Evolutionary conservation across 192 early-diverging fungal genomes (phyloP).

Genomic region (Lunasporangiospora selenospora): DNA sequence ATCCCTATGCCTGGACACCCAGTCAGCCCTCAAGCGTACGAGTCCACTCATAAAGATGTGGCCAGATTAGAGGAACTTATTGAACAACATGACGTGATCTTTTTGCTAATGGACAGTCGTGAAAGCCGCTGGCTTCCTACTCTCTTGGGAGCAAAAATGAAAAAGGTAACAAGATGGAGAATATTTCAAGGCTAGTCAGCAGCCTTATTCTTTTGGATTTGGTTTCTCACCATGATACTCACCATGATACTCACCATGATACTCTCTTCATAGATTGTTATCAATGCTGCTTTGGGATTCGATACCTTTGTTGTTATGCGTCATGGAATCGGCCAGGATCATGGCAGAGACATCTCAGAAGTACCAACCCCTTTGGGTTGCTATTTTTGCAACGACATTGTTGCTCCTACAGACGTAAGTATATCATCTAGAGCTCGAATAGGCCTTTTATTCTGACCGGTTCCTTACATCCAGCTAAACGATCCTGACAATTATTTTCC

Average conservation of each 20-base stretch:
- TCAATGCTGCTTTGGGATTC: slow-evolving; percentile 95
- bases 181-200: too few relatives aligned
- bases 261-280: slow-evolving; percentile 67
- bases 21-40: slow-evolving; percentile 50
- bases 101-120: slow-evolving; percentile 92
- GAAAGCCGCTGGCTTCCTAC: slow-evolving; percentile 98
- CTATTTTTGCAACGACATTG: slow-evolving; percentile 98
- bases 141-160: slow-evolving; percentile 72
- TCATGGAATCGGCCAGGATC: slow-evolving; percentile 72
- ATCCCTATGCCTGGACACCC: slow-evolving; percentile 99
- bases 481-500: neutral
- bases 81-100: slow-evolving; percentile 82
- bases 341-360: neutral
- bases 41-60: slow-evolving; percentile 50
- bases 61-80: slow-evolving; percentile 70
- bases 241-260: neutral
- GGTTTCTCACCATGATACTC: neutral
- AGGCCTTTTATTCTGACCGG: neutral
- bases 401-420: slow-evolving; percentile 91
- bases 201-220: neutral
- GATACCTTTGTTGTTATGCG: slow-evolving; percentile 97
- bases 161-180: slow-evolving; percentile 50
- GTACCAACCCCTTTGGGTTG: slow-evolving; percentile 74
- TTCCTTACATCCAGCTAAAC: slow-evolving; percentile 2
- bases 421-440: neutral